Base-by-base conservation (phyloP, 768 basidiomycete species). In the Baorangia bicolor region DNA sequence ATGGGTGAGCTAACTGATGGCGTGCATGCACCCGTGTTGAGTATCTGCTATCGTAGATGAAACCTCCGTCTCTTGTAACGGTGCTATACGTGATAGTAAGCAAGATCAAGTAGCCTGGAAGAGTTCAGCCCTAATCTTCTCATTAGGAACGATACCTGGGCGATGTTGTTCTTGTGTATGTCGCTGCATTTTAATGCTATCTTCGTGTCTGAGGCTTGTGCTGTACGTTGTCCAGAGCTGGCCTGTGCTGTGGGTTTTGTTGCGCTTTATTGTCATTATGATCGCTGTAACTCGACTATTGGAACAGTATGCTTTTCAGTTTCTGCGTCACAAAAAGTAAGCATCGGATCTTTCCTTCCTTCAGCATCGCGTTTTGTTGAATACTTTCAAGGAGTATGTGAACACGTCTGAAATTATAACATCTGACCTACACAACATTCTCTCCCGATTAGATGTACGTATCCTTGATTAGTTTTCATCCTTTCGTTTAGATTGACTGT, bases 131-230 rank as follows among this genome's bases (percentile, higher is more conserved):
- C 45, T 63, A n/a, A 56, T 49, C 13, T 35, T 41, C 27, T 48
- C 25, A 35, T 39, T 49, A 71, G 69, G 69, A 66, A 30, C 71
- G 69, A 47, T 71, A 71, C 30, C 38, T 71, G 18, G 69, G 69
- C 25, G 69, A 73, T 56, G 34, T 60, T 27, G 63, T 73, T 39
- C 61, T 71, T 4, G 35, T 71, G 69, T 71, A 59, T 31, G 67
- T 59, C 20, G 14, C 9, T 27, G 9, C 31, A 3, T 43, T 48
- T 38, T 43, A 28, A 27, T 18, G 8, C 30, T 12, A 13, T 28
- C 12, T 39, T 40, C 39, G 5, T 39, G 21, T 50, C 59, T 64
- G 51, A 63, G 18, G 38, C 20, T 34, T 48, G 4, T 11, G 5
- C 16, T 49, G 7, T 35, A 7, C 11, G 7, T 34, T 31, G 25